Evolutionary conservation across 2,329 filamentous ascomycete species (phyloP).

Genomic region (Xylariaceae sp.): DNA sequence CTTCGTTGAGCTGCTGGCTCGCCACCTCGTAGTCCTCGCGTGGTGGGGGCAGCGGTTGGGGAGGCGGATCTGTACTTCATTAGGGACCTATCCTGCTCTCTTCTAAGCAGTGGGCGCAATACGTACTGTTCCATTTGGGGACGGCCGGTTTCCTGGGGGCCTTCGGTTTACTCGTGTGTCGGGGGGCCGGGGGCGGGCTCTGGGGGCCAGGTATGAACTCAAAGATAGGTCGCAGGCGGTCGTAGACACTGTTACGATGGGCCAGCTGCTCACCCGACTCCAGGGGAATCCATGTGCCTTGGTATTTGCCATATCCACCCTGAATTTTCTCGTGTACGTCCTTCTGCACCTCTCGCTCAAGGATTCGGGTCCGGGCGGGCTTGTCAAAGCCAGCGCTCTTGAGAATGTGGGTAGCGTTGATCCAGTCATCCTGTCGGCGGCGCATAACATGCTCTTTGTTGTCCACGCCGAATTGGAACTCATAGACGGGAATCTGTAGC

Average conservation of each 20-base stretch:
- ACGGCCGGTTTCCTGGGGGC: constrained; percentile 63
- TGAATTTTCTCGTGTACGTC: constrained; percentile 97
- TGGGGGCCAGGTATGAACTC: constrained; percentile 80
- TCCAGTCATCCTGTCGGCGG: constrained; percentile 88
- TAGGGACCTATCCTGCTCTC: constrained; percentile 6
- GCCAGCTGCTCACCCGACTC: constrained; percentile 76
- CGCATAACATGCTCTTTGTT: constrained; percentile 90
- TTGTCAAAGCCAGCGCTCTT: constrained; percentile 98
- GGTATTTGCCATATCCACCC: constrained; percentile 97
- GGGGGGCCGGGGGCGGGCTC: constrained; percentile 89
- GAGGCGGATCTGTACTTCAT: constrained; percentile 31
- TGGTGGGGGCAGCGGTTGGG: constrained; percentile 21
- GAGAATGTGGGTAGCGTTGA: constrained; percentile 98
- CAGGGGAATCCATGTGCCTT: constrained; percentile 96
- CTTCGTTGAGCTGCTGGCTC: constrained; percentile 62
- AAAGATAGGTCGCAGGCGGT: constrained; percentile 82
- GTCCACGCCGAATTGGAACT: constrained; percentile 80
- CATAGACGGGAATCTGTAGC: constrained; percentile 85
- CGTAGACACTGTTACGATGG: constrained; percentile 79
- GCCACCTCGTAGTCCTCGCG: constrained; percentile 62
- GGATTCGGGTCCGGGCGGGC: constrained; percentile 86
- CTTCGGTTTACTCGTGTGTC: constrained; percentile 86
- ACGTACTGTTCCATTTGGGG: constrained; percentile 53
- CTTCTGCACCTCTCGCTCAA: constrained; percentile 96
- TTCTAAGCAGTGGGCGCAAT: neutral